Percentiles rank a stretch among this genome's conserved stretches.
Conservation (phyloP, 805 yeast genomes). For the Yarrowia sp. region DNA sequence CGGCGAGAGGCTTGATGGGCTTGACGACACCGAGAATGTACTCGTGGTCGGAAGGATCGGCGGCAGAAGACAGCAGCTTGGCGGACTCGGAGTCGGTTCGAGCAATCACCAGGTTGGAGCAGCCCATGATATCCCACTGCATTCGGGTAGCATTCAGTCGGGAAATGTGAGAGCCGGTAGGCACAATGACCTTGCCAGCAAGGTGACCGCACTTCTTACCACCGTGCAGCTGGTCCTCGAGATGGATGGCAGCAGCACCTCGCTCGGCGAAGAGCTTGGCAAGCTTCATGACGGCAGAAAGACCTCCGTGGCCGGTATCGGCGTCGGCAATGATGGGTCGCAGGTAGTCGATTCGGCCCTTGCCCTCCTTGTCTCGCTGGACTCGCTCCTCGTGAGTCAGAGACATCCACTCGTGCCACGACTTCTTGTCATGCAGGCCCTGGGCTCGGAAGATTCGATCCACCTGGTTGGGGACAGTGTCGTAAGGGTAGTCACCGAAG, state of each 20-base stretch:
- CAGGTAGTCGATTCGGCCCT: conserved; percentile 57
- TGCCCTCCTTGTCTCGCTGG: conserved; percentile 44
- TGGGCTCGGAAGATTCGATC: conserved; percentile 66
- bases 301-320: conserved; percentile 72
- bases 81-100: conserved; percentile 67
- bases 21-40: conserved; percentile 59
- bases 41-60: conserved; percentile 66
- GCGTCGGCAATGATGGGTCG: conserved; percentile 72
- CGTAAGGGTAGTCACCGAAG: conserved; percentile 73
- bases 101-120: conserved; percentile 64
- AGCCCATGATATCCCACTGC: conserved; percentile 71
- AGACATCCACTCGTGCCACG: conserved; percentile 54
- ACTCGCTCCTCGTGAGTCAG: conserved; percentile 45
- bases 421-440: conserved; percentile 61
- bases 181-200: conserved; percentile 67
- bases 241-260: conserved; percentile 71
- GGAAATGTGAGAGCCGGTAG: conserved; percentile 62
- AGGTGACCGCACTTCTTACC: conserved; percentile 71
- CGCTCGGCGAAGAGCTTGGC: conserved; percentile 70
- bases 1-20: conserved; percentile 55
- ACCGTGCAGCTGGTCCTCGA: conserved; percentile 70
- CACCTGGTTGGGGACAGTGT: conserved; percentile 72
- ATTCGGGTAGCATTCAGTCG: conserved; percentile 64
- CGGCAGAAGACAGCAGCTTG: conserved; percentile 57
- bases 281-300: conserved; percentile 66